Evolutionary conservation across 805 yeast genomes (phyloP).

Genomic region (Lipomyces oligophaga): DNA sequence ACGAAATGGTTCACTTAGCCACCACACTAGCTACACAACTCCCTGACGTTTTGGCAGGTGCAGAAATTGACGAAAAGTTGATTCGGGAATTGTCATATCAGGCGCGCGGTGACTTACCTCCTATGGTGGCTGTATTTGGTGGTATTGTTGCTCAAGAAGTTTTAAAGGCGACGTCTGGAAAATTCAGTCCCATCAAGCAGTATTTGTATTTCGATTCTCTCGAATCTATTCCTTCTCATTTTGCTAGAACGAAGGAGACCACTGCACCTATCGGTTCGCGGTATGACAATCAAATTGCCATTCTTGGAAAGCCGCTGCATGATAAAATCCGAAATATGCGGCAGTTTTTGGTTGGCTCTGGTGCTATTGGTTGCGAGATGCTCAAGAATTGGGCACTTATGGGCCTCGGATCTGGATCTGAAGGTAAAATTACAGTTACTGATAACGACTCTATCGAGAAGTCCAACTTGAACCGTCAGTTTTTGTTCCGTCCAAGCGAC

Average conservation of each 20-base stretch:
- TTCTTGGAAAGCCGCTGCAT: conserved; percentile 78
- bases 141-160: conserved; percentile 97
- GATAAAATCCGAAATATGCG: conserved; percentile 67
- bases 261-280: conserved; percentile 75
- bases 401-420: conserved; percentile 89
- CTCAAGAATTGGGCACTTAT: conserved; percentile 96
- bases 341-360: conserved; percentile 93
- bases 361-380: conserved; percentile 99
- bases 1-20: conserved; percentile 57
- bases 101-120: conserved; percentile 89
- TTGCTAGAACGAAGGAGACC: conserved; percentile 57
- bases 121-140: conserved; percentile 83
- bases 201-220: conserved; percentile 90
- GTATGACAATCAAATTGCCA: conserved; percentile 94
- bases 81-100: conserved; percentile 74
- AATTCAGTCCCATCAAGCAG: conserved; percentile 90
- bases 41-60: conserved; percentile 52
- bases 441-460: conserved; percentile 95
- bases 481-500: conserved; percentile 88
- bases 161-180: conserved; percentile 90
- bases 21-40: conserved; percentile 56
- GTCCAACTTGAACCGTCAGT: conserved; percentile 94
- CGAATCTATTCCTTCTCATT: conserved; percentile 72
- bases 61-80: conserved; percentile 59
- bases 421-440: conserved; percentile 79